A percentile compares a stretch with the other conserved stretches of the same genome.
Conservation (phyloP, 2,329 filamentous ascomycete genomes). For the Sporothrix variecibatus region DNA sequence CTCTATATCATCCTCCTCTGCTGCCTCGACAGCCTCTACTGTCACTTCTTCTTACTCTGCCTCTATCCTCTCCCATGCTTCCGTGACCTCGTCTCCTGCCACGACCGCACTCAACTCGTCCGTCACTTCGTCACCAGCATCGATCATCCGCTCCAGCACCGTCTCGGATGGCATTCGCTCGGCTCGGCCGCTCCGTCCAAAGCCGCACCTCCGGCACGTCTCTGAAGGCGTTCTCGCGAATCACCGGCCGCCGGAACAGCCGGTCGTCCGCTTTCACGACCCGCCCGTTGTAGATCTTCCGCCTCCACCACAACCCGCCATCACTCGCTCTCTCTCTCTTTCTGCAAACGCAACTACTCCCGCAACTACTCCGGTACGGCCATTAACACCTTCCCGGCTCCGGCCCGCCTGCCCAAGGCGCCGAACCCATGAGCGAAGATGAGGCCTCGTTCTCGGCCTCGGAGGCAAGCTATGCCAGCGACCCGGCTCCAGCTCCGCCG, state of each 20-base stretch:
- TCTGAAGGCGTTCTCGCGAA: constrained; percentile 25
- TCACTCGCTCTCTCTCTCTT: not conserved
- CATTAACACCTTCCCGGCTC: constrained; percentile 20
- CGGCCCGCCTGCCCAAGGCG: constrained; percentile 17
- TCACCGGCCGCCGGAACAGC: constrained; percentile 34
- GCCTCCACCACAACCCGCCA: constrained; percentile 10
- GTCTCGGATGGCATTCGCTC: constrained; percentile 18
- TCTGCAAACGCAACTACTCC: not conserved
- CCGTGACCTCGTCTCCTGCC: constrained; percentile 16
- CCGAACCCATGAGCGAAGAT: constrained; percentile 50
- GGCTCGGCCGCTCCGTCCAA: constrained; percentile 24
- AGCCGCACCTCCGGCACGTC: constrained; percentile 21
- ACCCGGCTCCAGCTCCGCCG: constrained; percentile 40
- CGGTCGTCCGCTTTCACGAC: constrained; percentile 52
- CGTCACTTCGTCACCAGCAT: constrained; percentile 11
- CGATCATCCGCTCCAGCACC: constrained; percentile 27
- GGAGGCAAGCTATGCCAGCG: constrained; percentile 50
- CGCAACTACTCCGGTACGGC: constrained; percentile 9
- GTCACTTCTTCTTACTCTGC: constrained; percentile 14
- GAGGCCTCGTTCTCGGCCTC: constrained; percentile 49
- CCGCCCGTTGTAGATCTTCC: constrained; percentile 35
- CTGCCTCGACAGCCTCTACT: constrained; percentile 20
- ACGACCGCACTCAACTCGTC: constrained; percentile 9
- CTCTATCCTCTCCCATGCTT: not conserved
- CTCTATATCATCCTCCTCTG: constrained; percentile 24